Conservation (phyloP, 106 monocot species). For the Dendrobium nobile region DNA sequence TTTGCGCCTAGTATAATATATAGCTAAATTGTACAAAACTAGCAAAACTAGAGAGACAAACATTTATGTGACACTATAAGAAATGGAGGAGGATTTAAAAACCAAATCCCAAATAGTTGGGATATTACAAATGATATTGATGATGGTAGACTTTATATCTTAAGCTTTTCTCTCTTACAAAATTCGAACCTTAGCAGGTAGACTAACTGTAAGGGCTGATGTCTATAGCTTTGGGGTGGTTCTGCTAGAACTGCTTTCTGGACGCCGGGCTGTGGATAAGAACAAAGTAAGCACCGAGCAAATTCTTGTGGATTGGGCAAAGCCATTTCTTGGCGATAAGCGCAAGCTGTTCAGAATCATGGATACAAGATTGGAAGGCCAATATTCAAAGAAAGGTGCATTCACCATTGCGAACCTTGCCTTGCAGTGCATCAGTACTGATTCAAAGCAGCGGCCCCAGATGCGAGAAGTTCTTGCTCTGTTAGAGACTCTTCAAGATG, state of each 20-base stretch:
- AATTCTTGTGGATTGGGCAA: conserved; percentile 75
- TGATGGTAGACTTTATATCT: neutral
- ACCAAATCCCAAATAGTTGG: neutral
- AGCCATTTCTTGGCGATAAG: conserved; percentile 52
- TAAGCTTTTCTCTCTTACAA: neutral
- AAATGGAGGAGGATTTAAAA: neutral
- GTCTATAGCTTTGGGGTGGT: conserved; percentile 96
- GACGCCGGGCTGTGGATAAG: conserved; percentile 62
- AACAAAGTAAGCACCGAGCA: conserved; percentile 50
- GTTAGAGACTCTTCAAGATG: conserved; percentile 57
- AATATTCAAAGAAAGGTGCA: conserved; percentile 69
- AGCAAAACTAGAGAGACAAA: too few relatives aligned
- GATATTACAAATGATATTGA: neutral
- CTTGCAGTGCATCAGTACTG: conserved; percentile 43
- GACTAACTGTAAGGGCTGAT: conserved; percentile 74
- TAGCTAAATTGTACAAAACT: too few relatives aligned
- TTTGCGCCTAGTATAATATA: too few relatives aligned
- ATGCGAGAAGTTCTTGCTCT: conserved; percentile 67
- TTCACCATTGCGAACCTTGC: conserved; percentile 48
- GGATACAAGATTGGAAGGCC: conserved; percentile 68
- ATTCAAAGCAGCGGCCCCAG: conserved; percentile 56
- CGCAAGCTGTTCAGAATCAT: conserved; percentile 63
- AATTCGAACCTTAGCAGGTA: conserved; percentile 30
- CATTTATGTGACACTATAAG: too few relatives aligned
- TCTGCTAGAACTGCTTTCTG: conserved; percentile 69